Evolutionary conservation across 2,329 filamentous ascomycete species (phyloP).

Genomic region (Aspergillus glaucus): DNA sequence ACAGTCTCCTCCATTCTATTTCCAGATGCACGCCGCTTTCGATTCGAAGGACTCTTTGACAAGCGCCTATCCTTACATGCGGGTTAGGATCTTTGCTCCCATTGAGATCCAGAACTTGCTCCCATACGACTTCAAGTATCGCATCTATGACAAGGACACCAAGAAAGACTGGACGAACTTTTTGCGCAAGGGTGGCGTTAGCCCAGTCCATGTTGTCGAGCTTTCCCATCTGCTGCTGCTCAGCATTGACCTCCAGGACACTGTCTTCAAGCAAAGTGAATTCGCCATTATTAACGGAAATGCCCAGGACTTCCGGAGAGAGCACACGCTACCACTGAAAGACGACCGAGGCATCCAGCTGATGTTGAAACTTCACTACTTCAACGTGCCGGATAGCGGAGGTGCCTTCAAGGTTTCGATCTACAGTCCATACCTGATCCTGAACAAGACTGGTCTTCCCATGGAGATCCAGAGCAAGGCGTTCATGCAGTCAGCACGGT

Average conservation of each 20-base stretch:
- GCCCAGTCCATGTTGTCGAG: constrained; percentile 94
- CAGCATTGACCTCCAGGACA: constrained; percentile 95
- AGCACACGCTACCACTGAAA: constrained; percentile 71
- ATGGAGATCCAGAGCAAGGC: constrained; percentile 84
- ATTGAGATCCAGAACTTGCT: constrained; percentile 91
- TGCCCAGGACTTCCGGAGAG: constrained; percentile 77
- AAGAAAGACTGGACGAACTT: constrained; percentile 99
- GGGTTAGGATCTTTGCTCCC: constrained; percentile 81
- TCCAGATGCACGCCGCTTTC: constrained; percentile 84
- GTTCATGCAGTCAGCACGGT: constrained; percentile 74
- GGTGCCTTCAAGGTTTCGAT: constrained; percentile 94
- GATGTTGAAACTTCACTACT: constrained; percentile 83
- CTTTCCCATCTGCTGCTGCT: constrained; percentile 86
- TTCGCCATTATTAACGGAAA: constrained; percentile 96
- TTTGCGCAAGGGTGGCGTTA: constrained; percentile 89
- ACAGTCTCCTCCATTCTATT: constrained; percentile 77
- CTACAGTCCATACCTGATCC: constrained; percentile 87
- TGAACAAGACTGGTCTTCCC: constrained; percentile 91
- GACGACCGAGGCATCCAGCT: constrained; percentile 75
- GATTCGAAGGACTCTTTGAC: constrained; percentile 78
- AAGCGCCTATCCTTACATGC: constrained; percentile 89
- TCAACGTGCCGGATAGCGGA: constrained; percentile 79
- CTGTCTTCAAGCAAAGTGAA: constrained; percentile 86
- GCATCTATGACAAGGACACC: constrained; percentile 97
- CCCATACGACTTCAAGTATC: constrained; percentile 98